These are phyloP conservation scores for Aphanomyces cochlioides DNA, from an alignment of 352 stramenopile species.

Conservation along the genomic window DNA sequence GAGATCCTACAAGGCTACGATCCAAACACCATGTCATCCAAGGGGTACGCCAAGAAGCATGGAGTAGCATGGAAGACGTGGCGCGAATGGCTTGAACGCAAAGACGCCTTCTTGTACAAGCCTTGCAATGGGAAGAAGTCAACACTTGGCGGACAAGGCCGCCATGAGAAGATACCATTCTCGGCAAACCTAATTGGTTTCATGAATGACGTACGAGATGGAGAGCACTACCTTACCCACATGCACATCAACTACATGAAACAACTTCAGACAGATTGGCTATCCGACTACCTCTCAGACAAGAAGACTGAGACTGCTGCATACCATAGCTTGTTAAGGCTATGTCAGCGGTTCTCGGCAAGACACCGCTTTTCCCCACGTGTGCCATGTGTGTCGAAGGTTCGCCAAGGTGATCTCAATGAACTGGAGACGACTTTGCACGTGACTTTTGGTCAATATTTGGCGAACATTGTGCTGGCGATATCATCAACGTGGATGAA, in stretches of 20 bases:
- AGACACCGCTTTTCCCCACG: neutral
- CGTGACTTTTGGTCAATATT: neutral
- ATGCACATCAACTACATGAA: constrained; percentile 12
- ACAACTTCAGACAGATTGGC: neutral
- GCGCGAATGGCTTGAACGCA: neutral
- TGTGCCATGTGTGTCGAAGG: constrained; percentile 7
- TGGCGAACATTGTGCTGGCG: neutral
- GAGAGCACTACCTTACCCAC: constrained; percentile 7
- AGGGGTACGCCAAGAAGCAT: neutral
- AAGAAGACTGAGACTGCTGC: neutral
- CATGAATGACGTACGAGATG: neutral
- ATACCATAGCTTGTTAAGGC: neutral
- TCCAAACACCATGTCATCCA: constrained; percentile 1
- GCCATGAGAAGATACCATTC: neutral
- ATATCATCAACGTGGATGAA: constrained; percentile 2
- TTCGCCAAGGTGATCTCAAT: neutral
- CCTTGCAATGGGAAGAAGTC: constrained; percentile 4
- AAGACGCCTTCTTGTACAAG: neutral
- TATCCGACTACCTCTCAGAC: neutral
- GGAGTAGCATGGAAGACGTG: neutral
- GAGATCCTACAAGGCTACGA: neutral
- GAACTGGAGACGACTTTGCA: neutral
- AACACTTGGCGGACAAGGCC: neutral
- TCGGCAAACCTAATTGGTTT: neutral
- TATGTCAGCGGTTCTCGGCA: neutral